phyloP scores from a whole-genome alignment of 1,139 yeast species.

The Suhomyces taliae region DNA sequence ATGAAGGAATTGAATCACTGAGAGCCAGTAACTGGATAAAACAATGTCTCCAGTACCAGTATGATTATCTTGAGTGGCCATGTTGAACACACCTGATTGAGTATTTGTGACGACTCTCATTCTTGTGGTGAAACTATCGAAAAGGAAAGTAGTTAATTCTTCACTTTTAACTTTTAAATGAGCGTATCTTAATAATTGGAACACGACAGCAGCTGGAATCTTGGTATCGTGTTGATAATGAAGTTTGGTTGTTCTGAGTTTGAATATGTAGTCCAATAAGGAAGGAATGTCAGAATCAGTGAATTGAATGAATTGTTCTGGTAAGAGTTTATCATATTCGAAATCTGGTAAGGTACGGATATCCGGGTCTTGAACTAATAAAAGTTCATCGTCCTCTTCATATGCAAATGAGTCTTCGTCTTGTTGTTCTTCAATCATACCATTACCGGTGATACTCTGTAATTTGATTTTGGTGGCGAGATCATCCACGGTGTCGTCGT shows the following conservation, averaged over 20 bases:
- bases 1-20: slow-evolving; percentile 64
- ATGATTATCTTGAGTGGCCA: slow-evolving; percentile 29
- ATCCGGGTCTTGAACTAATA: slow-evolving; percentile 30
- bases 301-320: slow-evolving; percentile 55
- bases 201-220: slow-evolving; percentile 66
- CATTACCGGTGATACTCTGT: slow-evolving; percentile 43
- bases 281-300: slow-evolving; percentile 67
- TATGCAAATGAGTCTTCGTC: slow-evolving; percentile 25
- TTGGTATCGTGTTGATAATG: slow-evolving; percentile 54
- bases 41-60: slow-evolving; percentile 64
- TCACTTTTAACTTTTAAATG: slow-evolving; percentile 53
- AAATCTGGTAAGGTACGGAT: slow-evolving; percentile 37
- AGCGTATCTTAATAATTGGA: slow-evolving; percentile 66
- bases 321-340: slow-evolving; percentile 47
- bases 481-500: slow-evolving; percentile 43
- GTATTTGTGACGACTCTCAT: slow-evolving; percentile 60
- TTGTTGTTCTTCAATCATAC: slow-evolving; percentile 20
- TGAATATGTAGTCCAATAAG: slow-evolving; percentile 56
- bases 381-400: slow-evolving; percentile 37
- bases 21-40: slow-evolving; percentile 69
- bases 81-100: slow-evolving; percentile 57
- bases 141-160: slow-evolving; percentile 55
- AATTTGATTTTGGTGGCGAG: slow-evolving; percentile 45
- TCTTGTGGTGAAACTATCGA: slow-evolving; percentile 61
- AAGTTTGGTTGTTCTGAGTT: slow-evolving; percentile 31